A percentile compares a stretch with the other conserved stretches of the same genome.
phyloP scores from a whole-genome alignment of 2,329 filamentous ascomycete species.

The Lasiodiplodia sp. region DNA sequence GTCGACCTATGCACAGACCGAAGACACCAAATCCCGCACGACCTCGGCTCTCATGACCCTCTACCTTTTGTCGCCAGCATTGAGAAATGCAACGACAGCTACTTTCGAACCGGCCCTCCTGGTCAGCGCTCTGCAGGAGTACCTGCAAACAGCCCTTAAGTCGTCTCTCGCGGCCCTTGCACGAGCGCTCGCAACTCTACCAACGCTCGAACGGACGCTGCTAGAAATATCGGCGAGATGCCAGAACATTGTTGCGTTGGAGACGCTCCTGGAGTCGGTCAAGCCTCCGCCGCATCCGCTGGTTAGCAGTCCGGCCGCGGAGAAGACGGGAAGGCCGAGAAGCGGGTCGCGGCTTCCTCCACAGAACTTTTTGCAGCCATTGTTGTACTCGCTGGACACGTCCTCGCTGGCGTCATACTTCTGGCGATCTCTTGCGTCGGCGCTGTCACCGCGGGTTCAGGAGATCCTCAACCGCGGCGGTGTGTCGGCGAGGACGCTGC shows the following conservation, averaged over 20 bases:
- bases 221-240: conserved; percentile 83
- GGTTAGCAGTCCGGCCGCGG: conserved; percentile 46
- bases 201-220: conserved; percentile 81
- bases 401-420: conserved; percentile 88
- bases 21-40: conserved; percentile 77
- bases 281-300: conserved; percentile 75
- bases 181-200: conserved; percentile 78
- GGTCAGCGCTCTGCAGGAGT: conserved; percentile 78
- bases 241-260: conserved; percentile 89
- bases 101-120: conserved; percentile 73
- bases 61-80: conserved; percentile 73
- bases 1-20: conserved; percentile 65
- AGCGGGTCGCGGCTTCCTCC: conserved; percentile 46
- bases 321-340: conserved; percentile 40
- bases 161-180: conserved; percentile 78
- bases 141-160: conserved; percentile 81
- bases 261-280: conserved; percentile 74
- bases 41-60: conserved; percentile 78
- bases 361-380: conserved; percentile 70
- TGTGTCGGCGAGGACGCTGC: conserved; percentile 80
- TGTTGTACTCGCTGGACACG: conserved; percentile 83
- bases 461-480: conserved; percentile 86
- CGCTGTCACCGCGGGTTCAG: conserved; percentile 77
- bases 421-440: conserved; percentile 87
- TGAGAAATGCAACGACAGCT: conserved; percentile 43